A percentile compares a stretch with the other conserved stretches of the same genome.
phyloP scores from a whole-genome alignment of 2,329 filamentous ascomycete species.

The Fulvia fulva region DNA sequence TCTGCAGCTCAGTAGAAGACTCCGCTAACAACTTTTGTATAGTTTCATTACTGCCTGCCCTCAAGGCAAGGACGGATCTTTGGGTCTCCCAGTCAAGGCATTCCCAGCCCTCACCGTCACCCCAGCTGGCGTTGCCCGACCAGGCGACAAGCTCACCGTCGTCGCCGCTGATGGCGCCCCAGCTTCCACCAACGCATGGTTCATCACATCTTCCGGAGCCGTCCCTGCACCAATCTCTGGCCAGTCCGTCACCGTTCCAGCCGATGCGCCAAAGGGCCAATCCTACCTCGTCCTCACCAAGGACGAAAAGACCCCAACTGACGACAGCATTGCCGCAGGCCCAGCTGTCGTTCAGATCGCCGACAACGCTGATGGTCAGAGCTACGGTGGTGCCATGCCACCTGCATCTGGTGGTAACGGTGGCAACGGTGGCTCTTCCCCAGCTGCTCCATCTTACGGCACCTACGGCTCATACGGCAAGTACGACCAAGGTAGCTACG shows the following conservation, averaged over 20 bases:
- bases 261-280: constrained; percentile 24
- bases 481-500: neutral
- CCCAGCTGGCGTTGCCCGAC: constrained; percentile 17
- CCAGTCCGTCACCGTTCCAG: constrained; percentile 18
- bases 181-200: constrained; percentile 20
- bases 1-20: too few species aligned
- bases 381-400: constrained; percentile 21
- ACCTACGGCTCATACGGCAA: neutral
- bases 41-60: constrained; percentile 62
- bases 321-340: constrained; percentile 30
- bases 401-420: too few species aligned
- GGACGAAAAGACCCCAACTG: constrained; percentile 16
- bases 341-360: constrained; percentile 25
- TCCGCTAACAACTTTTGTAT: too few species aligned
- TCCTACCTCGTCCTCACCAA: constrained; percentile 27
- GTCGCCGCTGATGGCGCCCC: constrained; percentile 18
- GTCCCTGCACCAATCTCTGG: constrained; percentile 22
- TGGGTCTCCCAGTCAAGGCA: constrained; percentile 53
- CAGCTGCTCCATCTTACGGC: constrained; percentile 11
- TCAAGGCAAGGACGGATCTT: constrained; percentile 33
- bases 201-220: constrained; percentile 26
- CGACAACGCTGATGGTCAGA: constrained; percentile 11
- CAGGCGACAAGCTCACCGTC: constrained; percentile 21
- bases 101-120: constrained; percentile 24
- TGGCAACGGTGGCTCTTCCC: constrained; percentile 1